Conservation (phyloP, 768 basidiomycete species). For the Kwoniella mangroviensis region DNA sequence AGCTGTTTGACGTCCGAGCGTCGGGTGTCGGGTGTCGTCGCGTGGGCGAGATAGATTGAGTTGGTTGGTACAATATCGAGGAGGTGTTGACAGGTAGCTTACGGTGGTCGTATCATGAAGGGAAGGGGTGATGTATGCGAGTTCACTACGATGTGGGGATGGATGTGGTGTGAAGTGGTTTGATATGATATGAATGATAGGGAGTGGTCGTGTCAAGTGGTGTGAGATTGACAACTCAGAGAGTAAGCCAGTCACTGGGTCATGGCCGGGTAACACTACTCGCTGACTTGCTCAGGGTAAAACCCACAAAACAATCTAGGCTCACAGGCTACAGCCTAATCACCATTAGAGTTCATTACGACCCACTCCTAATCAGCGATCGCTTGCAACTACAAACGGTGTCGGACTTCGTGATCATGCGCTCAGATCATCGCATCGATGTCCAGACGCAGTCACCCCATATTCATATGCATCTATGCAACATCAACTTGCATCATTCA, state of each 20-base stretch:
- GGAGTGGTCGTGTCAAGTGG: not conserved
- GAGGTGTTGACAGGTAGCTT: not conserved
- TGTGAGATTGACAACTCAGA: conserved; percentile 2
- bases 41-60: not conserved
- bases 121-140: not conserved
- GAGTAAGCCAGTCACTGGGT: not conserved
- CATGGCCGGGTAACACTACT: not conserved
- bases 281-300: not conserved
- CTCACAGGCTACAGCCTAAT: not conserved
- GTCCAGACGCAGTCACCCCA: not conserved
- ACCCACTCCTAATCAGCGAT: not conserved
- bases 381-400: not conserved
- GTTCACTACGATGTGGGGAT: no score
- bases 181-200: not conserved
- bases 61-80: not conserved
- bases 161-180: not conserved
- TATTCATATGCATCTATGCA: not conserved
- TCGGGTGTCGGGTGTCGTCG: not conserved
- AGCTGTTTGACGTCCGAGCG: conserved; percentile 4
- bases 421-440: not conserved
- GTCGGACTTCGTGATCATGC: not conserved
- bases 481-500: not conserved
- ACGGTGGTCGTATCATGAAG: conserved; percentile 10
- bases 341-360: not conserved
- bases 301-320: not conserved